Base-by-base conservation (phyloP, 441 rosid species). In the Cnidoscolus chayamansa region DNA sequence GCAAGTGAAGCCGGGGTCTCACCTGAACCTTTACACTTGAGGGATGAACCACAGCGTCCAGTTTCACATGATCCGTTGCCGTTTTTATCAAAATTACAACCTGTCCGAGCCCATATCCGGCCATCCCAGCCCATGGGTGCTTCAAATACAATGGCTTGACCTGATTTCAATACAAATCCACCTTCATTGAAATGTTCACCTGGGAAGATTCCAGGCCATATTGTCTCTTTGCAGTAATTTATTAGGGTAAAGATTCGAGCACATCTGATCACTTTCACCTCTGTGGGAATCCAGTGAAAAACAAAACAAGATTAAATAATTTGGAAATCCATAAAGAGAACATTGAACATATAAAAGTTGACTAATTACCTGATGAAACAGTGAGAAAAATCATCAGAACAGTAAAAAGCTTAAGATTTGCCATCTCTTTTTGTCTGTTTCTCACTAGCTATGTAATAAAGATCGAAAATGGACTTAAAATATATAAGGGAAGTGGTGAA, bases 81-180 rank as follows among this genome's bases (percentile, higher is more conserved):
- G 3, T 69, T 80, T 54, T 74, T 74, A 75, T 93, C 88, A 19
- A 95, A 95, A 0, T 73, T 80, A 81, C 98, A 95, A 1, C 96
- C 98, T 12, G 84, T 86, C 81, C 97, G 82, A 35, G 84, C 98
- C 99, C 99, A 95, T 10, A 94, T 89, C 60, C 97, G 84, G 4
- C 98, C 98, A 11, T 80, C 73, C 98, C 98, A 94, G 2, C 90
- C 88, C 0, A 83, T 88, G 0, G 97, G 97, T 16, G 98, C 94
- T 0, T 49, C 58, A 74, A 86, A 82, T 1, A 87, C 90, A 0
- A 88, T 72, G 12, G 96, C 90, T 67, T 95, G 93, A 47, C 87
- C 92, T 3, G 95, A 1, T 76, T 84, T 88, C 2, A 95, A 73
- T 25, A 54, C 63, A 65, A 93, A 83, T 56, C 99, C 96, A 3